phyloP scores from a whole-genome alignment of 2,329 filamentous ascomycete genomes.

The Coniochaeta sp. region DNA sequence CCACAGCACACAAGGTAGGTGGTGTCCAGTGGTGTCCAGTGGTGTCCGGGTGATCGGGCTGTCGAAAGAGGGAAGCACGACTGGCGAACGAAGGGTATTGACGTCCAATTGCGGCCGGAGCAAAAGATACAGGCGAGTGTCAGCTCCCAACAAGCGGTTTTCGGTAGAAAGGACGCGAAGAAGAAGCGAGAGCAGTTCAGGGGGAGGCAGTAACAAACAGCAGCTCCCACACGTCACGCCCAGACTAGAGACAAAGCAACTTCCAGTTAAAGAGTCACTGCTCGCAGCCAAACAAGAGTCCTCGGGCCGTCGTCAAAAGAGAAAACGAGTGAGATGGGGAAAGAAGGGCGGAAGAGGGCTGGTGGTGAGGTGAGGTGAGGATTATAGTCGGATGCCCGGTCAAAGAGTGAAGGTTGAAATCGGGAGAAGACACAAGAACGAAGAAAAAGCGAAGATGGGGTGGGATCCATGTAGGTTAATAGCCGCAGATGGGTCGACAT shows the following conservation, averaged over 20 bases:
- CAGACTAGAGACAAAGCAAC: constrained; percentile 1
- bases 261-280: constrained; percentile 12
- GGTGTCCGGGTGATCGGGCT: too few species aligned
- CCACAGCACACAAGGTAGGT: neutral
- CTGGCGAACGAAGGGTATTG: neutral
- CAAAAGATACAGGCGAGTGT: neutral
- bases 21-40: too few species aligned
- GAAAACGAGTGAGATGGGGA: neutral
- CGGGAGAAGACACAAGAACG: neutral
- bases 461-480: constrained; percentile 2
- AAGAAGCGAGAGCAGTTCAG: neutral
- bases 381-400: neutral
- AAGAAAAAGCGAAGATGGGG: neutral
- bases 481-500: too few species aligned
- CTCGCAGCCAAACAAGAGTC: neutral
- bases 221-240: neutral
- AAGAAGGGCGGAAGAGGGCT: constrained; percentile 4
- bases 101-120: neutral
- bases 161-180: too few species aligned
- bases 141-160: neutral
- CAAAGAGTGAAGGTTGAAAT: neutral
- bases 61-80: neutral
- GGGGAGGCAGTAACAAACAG: neutral
- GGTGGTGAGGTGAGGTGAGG: neutral
- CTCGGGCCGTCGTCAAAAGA: neutral